Conservation (phyloP, 2,329 filamentous ascomycete species). For the Cercospora sp. region DNA sequence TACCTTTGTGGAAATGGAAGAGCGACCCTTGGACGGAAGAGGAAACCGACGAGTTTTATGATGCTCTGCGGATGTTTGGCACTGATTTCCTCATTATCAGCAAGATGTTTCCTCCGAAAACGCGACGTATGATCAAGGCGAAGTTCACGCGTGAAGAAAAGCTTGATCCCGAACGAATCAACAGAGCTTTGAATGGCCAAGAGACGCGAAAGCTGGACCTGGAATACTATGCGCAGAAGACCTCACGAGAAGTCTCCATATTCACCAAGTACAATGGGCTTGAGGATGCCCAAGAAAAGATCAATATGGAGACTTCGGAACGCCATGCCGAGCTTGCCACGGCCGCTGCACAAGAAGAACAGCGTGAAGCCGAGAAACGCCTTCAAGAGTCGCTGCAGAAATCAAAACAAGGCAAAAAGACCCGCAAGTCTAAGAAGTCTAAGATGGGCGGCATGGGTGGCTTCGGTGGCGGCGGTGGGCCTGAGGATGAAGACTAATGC, state of each 20-base stretch:
- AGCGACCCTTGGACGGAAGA: slow-evolving; percentile 69
- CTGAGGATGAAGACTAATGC: slow-evolving; percentile 20
- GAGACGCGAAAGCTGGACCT: slow-evolving; percentile 44
- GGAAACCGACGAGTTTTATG: slow-evolving; percentile 74
- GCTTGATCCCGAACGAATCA: slow-evolving; percentile 63
- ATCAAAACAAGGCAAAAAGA: slow-evolving; percentile 34
- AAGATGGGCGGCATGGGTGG: slow-evolving; percentile 26
- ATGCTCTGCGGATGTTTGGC: slow-evolving; percentile 72
- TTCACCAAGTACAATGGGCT: slow-evolving; percentile 42
- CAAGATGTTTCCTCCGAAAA: slow-evolving; percentile 71
- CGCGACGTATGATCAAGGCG: slow-evolving; percentile 72
- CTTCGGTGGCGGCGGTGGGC: slow-evolving; percentile 27
- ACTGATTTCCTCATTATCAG: slow-evolving; percentile 81
- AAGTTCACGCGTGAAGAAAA: slow-evolving; percentile 82
- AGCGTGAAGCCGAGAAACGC: slow-evolving; percentile 37
- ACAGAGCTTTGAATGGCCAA: slow-evolving; percentile 57
- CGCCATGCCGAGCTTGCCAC: slow-evolving; percentile 38
- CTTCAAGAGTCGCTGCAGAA: slow-evolving; percentile 38
- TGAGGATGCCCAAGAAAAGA: slow-evolving; percentile 39
- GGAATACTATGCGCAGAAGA: slow-evolving; percentile 43
- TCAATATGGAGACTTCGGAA: slow-evolving; percentile 35
- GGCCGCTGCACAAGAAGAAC: slow-evolving; percentile 40
- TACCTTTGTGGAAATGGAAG: slow-evolving; percentile 47
- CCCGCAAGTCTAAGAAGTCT: slow-evolving; percentile 35
- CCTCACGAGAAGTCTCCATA: slow-evolving; percentile 39